Evolutionary conservation across 768 basidiomycete genomes (phyloP).

Genomic region (Asterophora parasitica): DNA sequence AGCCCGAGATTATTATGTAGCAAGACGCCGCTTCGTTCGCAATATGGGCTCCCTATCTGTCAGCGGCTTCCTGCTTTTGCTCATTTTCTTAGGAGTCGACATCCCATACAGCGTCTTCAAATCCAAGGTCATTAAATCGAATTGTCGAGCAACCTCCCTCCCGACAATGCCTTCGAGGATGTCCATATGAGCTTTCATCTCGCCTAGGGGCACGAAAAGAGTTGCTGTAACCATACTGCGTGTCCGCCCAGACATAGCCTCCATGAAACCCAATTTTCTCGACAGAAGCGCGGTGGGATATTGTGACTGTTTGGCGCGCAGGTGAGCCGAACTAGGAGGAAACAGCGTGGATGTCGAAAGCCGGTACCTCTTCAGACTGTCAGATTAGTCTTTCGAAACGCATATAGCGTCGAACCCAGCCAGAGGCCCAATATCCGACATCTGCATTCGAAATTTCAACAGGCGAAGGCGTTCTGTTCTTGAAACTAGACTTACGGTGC

Average conservation of each 20-base stretch:
- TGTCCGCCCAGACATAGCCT: slow-evolving; percentile 31
- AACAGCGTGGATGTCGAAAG: slow-evolving; percentile 20
- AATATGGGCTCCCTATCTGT: not conserved
- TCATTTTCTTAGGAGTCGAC: not conserved
- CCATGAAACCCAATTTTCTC: slow-evolving; percentile 27
- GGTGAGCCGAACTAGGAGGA: slow-evolving; percentile 24
- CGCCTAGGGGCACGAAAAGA: slow-evolving; percentile 28
- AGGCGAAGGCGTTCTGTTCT: not conserved
- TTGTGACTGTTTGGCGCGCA: slow-evolving; percentile 33
- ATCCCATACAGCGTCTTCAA: slow-evolving; percentile 17
- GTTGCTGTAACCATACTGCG: slow-evolving; percentile 28
- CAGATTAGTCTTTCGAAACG: slow-evolving; percentile 36
- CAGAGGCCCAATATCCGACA: slow-evolving; percentile 37
- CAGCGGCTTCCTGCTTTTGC: not conserved
- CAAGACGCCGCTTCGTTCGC: slow-evolving; percentile 2
- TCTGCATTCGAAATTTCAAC: slow-evolving; percentile 22
- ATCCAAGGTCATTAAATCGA: slow-evolving; percentile 21
- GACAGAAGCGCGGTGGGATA: slow-evolving; percentile 33
- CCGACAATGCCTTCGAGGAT: slow-evolving; percentile 30
- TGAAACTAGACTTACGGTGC: slow-evolving; percentile 27
- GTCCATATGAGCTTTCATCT: slow-evolving; percentile 34
- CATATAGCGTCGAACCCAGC: slow-evolving; percentile 40
- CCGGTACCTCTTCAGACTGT: slow-evolving; percentile 28
- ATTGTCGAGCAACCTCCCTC: slow-evolving; percentile 30
- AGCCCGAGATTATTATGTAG: slow-evolving; percentile 6